Evolutionary conservation across 208 protist species (phyloP).

Genomic region (Leishmania arabica): DNA sequence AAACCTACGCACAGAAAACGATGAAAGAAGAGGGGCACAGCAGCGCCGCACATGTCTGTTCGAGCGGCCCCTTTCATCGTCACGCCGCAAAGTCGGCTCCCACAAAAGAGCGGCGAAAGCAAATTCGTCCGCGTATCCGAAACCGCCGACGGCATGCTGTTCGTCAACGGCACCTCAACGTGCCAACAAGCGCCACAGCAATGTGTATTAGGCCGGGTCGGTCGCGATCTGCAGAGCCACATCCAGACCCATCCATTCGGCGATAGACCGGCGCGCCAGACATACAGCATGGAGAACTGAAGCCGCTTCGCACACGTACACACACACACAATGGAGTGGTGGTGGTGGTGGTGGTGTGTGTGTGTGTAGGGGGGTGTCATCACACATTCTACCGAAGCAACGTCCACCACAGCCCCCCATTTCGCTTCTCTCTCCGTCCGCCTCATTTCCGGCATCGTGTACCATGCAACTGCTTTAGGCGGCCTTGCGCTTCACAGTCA

Average conservation of each 20-base stretch:
- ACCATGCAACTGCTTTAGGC: background rate
- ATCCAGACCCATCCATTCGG: background rate
- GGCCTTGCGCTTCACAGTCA: constrained; percentile 14
- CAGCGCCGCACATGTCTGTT: background rate
- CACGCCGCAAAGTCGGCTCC: background rate
- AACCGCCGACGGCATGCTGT: background rate
- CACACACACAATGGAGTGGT: background rate
- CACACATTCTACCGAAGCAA: background rate
- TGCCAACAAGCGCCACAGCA: background rate
- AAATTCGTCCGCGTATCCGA: no score
- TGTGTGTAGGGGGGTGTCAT: background rate
- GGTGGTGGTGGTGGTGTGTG: no score
- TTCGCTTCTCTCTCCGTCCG: background rate
- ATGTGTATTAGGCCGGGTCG: background rate
- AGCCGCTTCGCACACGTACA: no score
- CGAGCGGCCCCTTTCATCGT: background rate
- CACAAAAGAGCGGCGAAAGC: background rate
- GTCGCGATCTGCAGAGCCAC: background rate
- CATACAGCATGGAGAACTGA: background rate
- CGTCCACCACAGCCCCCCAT: background rate
- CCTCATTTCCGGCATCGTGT: background rate
- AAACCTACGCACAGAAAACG: background rate
- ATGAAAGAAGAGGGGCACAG: background rate
- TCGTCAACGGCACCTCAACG: background rate
- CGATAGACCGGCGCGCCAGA: background rate